Evolutionary conservation across 169 alveolate genomes (phyloP).

Genomic region (Cryptosporidium muris): DNA sequence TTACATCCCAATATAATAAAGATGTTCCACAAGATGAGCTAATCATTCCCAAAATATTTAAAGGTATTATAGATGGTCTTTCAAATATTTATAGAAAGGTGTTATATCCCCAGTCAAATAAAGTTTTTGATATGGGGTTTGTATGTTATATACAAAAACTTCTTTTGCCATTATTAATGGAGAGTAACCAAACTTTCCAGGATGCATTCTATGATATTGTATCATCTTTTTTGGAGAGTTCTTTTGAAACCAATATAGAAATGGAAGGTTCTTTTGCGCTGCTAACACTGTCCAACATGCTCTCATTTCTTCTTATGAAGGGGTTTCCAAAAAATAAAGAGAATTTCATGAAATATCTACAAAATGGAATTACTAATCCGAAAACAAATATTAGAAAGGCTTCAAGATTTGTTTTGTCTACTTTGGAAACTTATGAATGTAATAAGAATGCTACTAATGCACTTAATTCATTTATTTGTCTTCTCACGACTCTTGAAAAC

Average conservation of each 20-base stretch:
- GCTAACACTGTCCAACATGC: slow-evolving; percentile 21
- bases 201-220: too few relatives aligned
- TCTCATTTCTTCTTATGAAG: neutral
- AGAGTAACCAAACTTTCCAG: neutral
- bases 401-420: slow-evolving; percentile 36
- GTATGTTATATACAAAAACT: neutral
- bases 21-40: too few relatives aligned
- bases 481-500: slow-evolving; percentile 72
- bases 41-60: too few relatives aligned
- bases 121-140: too few relatives aligned
- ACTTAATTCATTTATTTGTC: slow-evolving; percentile 67
- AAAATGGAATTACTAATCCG: slow-evolving; percentile 13
- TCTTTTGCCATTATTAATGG: slow-evolving; percentile 12
- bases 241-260: slow-evolving; percentile 15
- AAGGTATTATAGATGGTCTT: too few relatives aligned
- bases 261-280: slow-evolving; percentile 17
- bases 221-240: neutral
- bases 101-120: too few relatives aligned
- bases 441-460: neutral
- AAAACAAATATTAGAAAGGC: slow-evolving; percentile 41
- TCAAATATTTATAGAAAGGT: too few relatives aligned
- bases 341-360: neutral
- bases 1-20: too few relatives aligned
- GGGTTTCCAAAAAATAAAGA: neutral
- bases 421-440: neutral